These are phyloP conservation scores for Nicotiana otophora DNA, from an alignment of 257 asterid genomes.

Conservation along the genomic window DNA sequence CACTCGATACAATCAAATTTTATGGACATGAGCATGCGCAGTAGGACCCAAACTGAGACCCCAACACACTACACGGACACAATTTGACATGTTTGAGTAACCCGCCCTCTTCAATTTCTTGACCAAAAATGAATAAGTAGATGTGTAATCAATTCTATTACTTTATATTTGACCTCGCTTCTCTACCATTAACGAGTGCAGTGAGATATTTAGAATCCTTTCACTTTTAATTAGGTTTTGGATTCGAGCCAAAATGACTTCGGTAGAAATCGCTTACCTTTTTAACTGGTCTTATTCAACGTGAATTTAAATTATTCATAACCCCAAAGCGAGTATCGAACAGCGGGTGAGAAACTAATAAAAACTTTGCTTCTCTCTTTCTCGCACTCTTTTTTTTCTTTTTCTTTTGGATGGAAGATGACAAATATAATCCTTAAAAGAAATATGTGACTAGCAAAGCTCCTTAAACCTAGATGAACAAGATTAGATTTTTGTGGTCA, in stretches of 20 bases:
- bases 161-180: background rate
- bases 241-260: too few relatives aligned
- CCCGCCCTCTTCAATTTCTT: background rate
- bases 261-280: too few relatives aligned
- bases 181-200: too few relatives aligned
- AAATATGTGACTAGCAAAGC: background rate
- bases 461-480: background rate
- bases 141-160: background rate
- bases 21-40: constrained; percentile 4
- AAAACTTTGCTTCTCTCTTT: too few relatives aligned
- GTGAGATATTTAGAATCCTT: too few relatives aligned
- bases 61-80: background rate
- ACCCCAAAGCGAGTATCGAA: too few relatives aligned
- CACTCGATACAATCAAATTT: background rate
- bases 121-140: background rate
- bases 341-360: too few relatives aligned
- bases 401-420: background rate
- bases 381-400: background rate
- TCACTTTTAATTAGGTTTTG: too few relatives aligned
- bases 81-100: background rate
- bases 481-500: constrained; percentile 2
- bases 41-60: background rate
- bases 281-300: too few relatives aligned
- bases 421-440: background rate
- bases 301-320: too few relatives aligned